Base-by-base conservation (phyloP, 2,329 filamentous ascomycete genomes). In the Furcasterigmium furcatum region DNA sequence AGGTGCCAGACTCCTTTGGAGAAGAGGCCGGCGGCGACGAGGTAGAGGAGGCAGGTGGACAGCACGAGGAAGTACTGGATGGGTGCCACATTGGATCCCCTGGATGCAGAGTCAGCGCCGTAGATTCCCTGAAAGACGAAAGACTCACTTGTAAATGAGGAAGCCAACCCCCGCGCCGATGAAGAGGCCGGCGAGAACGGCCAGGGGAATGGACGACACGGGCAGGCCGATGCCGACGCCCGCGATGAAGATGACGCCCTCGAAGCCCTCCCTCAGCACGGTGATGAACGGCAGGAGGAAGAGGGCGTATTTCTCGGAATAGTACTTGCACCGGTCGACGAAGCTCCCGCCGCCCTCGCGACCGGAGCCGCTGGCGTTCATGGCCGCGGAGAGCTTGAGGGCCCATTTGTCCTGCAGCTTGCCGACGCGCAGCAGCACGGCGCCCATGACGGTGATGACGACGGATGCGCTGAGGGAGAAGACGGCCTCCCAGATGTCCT, bases 1-100 rank as follows among this genome's bases (percentile, higher is more conserved):
- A 95, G 79, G 52, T 73, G 79, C 87, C 88, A 91, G 18, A 94
- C 78, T 2, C 80, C 79, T 45, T 83, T 82, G 5, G 88, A 91
- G 65, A 94, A 90, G 25, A 95, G 77, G 35, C 88, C 89, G 1
- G 88, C 89, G 4, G 87, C 87, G 9, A 95, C 86, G 10, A 95
- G 81, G 59, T 95, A 95, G 12, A 95, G 70, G 57, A 95, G 78
- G 59, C 88, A 91, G 2, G 90, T 94, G 0, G 88, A 91, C 21
- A 81, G 68, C 50, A 94, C 82, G n/a, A 95, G 73, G 73, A 95
- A 94, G 51, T 87, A 70, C 57, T 94, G 88, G 46, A 75, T 36
- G 6, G 60, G 58, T 27, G 60, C 53, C 9, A 57, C 45, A 45
- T 61, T 62, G 36, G 60, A 61, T 18, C 60, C 59, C 22, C 58